Evolutionary conservation across 495 filamentous ascomycete genomes (phyloP).

Genomic region (Melanomma pulvis-pyrius): DNA sequence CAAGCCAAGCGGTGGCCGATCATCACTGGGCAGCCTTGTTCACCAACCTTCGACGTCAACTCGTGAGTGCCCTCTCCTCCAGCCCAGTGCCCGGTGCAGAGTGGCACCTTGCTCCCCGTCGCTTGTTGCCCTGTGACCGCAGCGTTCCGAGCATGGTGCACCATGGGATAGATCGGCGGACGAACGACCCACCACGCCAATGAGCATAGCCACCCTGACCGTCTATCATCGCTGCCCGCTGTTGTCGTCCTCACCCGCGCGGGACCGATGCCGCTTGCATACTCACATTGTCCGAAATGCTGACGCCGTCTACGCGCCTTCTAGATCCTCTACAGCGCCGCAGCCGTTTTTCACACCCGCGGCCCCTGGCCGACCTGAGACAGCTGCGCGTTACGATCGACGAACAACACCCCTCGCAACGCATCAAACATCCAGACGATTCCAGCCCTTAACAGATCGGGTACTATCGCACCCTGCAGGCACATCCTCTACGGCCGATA

Average conservation of each 20-base stretch:
- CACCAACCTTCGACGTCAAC: constrained; percentile 14
- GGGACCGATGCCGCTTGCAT: neutral
- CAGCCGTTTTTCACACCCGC: neutral
- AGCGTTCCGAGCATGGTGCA: neutral
- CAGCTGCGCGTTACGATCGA: constrained; percentile 1
- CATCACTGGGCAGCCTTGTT: constrained; percentile 13
- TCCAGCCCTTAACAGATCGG: neutral
- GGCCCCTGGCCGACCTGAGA: constrained; percentile 6
- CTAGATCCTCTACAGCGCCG: neutral
- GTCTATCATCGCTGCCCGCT: neutral
- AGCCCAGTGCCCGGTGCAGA: neutral
- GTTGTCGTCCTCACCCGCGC: neutral
- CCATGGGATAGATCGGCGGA: neutral
- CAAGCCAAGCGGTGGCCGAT: constrained; percentile 19
- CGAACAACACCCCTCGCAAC: constrained; percentile 1
- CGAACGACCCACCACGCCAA: neutral
- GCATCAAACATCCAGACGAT: constrained; percentile 6
- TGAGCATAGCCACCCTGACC: constrained; percentile 7
- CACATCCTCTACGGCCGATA: neutral
- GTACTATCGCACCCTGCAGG: neutral
- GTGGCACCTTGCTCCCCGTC: neutral
- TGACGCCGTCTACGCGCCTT: neutral
- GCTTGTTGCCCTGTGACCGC: neutral
- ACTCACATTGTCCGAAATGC: constrained; percentile 3
- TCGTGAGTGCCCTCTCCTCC: neutral